These are phyloP conservation scores for Mycena haematopus DNA, from an alignment of 768 basidiomycete genomes.

Conservation along the genomic window DNA sequence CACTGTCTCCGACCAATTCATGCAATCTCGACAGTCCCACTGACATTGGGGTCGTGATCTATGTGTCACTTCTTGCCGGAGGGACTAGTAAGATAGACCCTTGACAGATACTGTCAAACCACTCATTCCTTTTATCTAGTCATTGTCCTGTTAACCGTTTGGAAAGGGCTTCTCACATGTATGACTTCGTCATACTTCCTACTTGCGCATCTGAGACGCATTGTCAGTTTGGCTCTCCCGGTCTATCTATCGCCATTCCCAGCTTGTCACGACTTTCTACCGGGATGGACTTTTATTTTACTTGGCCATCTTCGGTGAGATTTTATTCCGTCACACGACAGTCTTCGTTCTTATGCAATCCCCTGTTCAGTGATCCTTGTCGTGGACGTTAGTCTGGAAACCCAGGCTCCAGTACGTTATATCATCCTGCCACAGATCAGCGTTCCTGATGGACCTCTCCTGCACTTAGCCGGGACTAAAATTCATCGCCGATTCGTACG, in stretches of 20 bases:
- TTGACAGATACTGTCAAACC: neutral
- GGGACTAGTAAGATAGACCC: conserved; percentile 9
- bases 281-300: conserved; percentile 18
- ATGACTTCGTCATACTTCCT: neutral
- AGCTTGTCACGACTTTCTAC: conserved; percentile 17
- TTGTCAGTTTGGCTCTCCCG: conserved; percentile 13
- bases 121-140: conserved; percentile 1
- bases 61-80: conserved; percentile 2
- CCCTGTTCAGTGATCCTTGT: conserved; percentile 5
- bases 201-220: neutral
- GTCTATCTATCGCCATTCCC: conserved; percentile 9
- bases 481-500: conserved; percentile 18
- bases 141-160: conserved; percentile 15
- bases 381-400: conserved; percentile 9
- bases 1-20: neutral
- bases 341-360: neutral
- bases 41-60: conserved; percentile 2
- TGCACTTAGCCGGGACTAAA: conserved; percentile 6
- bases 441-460: neutral
- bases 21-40: conserved; percentile 17
- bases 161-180: conserved; percentile 20
- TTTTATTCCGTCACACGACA: neutral
- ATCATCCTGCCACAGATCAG: neutral
- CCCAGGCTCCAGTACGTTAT: neutral
- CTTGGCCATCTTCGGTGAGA: conserved; percentile 10